Evolutionary conservation across 768 basidiomycete species (phyloP).

Genomic region (Fomitopsis pulvina): DNA sequence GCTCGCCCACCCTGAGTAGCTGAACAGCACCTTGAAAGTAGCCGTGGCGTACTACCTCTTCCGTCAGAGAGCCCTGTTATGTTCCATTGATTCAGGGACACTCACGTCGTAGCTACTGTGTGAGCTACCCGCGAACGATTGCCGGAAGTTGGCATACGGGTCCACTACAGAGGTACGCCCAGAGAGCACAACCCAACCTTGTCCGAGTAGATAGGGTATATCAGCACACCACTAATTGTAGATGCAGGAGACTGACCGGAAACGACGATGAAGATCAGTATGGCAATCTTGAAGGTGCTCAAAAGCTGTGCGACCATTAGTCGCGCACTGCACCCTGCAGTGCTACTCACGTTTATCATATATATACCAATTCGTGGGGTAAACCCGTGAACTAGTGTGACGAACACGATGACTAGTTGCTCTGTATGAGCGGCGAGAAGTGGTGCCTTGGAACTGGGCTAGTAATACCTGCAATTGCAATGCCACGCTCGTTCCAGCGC

Average conservation of each 20-base stretch:
- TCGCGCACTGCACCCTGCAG: background rate
- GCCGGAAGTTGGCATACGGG: slow-evolving; percentile 49
- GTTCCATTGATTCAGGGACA: background rate
- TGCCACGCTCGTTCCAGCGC: slow-evolving; percentile 51
- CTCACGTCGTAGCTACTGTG: slow-evolving; percentile 43
- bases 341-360: slow-evolving; percentile 44
- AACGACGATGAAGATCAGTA: slow-evolving; percentile 17
- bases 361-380: slow-evolving; percentile 41
- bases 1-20: slow-evolving; percentile 47
- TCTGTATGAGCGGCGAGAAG: background rate
- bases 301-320: slow-evolving; percentile 30
- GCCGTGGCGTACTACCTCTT: slow-evolving; percentile 60
- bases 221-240: too few relatives aligned
- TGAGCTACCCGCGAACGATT: slow-evolving; percentile 52
- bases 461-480: slow-evolving; percentile 53
- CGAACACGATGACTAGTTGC: slow-evolving; percentile 40
- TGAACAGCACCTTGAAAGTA: slow-evolving; percentile 49
- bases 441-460: too few relatives aligned
- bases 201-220: background rate
- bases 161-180: slow-evolving; percentile 48
- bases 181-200: slow-evolving; percentile 54
- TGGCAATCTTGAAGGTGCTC: slow-evolving; percentile 25
- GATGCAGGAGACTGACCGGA: slow-evolving; percentile 38
- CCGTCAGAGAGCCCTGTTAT: too few relatives aligned
- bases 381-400: slow-evolving; percentile 45